phyloP scores from a whole-genome alignment of 306 rosid species.

The Medicago lupulina region DNA sequence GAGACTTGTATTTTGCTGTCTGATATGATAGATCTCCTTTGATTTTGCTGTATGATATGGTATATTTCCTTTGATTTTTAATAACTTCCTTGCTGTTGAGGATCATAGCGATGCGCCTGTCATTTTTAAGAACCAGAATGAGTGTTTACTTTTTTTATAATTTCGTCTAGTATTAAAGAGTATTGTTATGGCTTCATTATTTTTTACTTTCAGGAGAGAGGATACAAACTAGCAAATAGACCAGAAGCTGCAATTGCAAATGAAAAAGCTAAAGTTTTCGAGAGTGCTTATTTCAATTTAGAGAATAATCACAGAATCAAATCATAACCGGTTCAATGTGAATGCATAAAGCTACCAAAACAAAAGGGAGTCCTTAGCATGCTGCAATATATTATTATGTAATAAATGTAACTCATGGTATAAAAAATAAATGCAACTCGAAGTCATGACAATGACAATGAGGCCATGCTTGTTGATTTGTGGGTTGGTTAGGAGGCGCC shows the following conservation, averaged over 20 bases:
- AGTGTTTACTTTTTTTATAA: too few relatives aligned
- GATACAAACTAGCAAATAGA: constrained; percentile 58
- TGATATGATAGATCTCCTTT: not conserved
- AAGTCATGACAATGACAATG: constrained; percentile 10
- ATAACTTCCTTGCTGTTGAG: too few relatives aligned
- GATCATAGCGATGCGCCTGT: too few relatives aligned
- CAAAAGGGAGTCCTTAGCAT: constrained; percentile 7
- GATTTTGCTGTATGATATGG: too few relatives aligned
- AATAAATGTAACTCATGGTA: constrained; percentile 17
- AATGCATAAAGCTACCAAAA: not conserved
- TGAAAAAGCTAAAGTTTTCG: constrained; percentile 67
- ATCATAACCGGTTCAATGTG: not conserved
- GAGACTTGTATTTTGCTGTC: not conserved
- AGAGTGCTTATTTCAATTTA: constrained; percentile 61
- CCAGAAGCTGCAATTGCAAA: constrained; percentile 63
- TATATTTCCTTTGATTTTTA: too few relatives aligned
- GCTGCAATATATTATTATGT: not conserved
- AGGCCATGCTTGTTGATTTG: not conserved
- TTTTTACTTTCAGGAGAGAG: constrained; percentile 66
- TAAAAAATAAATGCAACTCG: constrained; percentile 3
- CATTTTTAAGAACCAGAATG: too few relatives aligned
- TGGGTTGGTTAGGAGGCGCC: constrained; percentile 27
- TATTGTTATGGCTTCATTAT: not conserved
- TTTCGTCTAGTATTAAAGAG: too few relatives aligned
- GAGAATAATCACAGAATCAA: constrained; percentile 32